Conservation (phyloP, 352 stramenopile species). For the Phytophthora sp. region DNA sequence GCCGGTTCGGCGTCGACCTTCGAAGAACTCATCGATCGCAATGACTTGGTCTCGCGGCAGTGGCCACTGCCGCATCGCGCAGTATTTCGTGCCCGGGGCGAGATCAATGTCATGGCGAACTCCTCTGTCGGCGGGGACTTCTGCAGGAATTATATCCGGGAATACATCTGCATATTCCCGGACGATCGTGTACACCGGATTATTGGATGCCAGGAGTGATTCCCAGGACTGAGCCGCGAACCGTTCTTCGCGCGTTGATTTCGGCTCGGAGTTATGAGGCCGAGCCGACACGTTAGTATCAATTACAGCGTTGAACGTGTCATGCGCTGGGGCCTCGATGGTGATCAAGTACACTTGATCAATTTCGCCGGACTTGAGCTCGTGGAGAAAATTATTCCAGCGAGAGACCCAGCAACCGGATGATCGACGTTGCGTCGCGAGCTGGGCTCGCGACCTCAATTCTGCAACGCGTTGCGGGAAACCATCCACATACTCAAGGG, state of each 20-base stretch:
- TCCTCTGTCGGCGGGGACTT: neutral
- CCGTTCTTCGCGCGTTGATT: slow-evolving; percentile 11
- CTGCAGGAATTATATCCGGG: slow-evolving; percentile 2
- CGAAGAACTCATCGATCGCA: slow-evolving; percentile 14
- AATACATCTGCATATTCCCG: slow-evolving; percentile 3
- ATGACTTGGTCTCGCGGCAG: neutral
- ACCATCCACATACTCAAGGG: neutral
- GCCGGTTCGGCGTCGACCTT: too few relatives aligned
- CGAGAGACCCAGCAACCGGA: slow-evolving; percentile 1
- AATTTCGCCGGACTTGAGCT: slow-evolving; percentile 11
- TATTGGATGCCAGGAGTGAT: neutral
- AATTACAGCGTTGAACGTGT: neutral
- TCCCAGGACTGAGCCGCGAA: slow-evolving; percentile 21
- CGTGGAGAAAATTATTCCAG: slow-evolving; percentile 27
- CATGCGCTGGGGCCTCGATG: neutral
- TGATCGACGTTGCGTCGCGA: neutral
- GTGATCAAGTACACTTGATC: slow-evolving; percentile 21
- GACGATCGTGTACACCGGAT: neutral
- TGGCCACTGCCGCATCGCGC: slow-evolving; percentile 1
- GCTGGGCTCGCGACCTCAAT: slow-evolving; percentile 5
- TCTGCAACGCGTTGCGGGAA: too few relatives aligned
- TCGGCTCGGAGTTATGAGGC: neutral
- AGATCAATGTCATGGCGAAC: slow-evolving; percentile 3
- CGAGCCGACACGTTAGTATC: neutral
- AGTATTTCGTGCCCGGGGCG: slow-evolving; percentile 15